These are phyloP conservation scores for Trichoderma asperellum DNA, from an alignment of 2,329 filamentous ascomycete species.

Conservation along the genomic window DNA sequence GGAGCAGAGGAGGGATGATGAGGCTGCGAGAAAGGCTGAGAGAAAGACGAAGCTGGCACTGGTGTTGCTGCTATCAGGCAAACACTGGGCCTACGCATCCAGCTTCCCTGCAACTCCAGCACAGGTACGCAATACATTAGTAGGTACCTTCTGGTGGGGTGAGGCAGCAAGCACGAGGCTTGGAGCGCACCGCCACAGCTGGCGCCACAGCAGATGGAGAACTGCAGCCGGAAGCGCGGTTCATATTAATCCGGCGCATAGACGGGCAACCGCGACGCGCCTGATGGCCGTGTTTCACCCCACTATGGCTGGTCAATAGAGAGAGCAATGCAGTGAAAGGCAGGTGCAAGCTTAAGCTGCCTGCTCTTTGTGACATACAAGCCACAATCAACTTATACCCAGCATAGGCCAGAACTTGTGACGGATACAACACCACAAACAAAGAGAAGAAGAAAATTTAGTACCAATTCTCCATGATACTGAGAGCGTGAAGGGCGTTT, in stretches of 20 bases:
- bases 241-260: conserved; percentile 27
- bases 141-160: conserved; percentile 21
- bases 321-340: background rate
- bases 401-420: background rate
- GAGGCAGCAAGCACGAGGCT: background rate
- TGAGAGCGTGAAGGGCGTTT: background rate
- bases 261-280: conserved; percentile 26
- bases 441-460: background rate
- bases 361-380: conserved; percentile 8
- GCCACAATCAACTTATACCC: conserved; percentile 4
- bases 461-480: background rate
- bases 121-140: conserved; percentile 3
- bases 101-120: conserved; percentile 15
- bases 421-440: background rate
- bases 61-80: conserved; percentile 38
- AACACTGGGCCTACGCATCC: conserved; percentile 46
- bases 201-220: conserved; percentile 2
- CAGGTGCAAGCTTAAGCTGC: background rate
- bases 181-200: conserved; percentile 22
- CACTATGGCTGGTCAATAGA: conserved; percentile 15
- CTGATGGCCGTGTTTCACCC: conserved; percentile 17
- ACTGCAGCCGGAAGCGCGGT: conserved; percentile 7
- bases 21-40: conserved; percentile 33
- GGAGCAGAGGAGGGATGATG: background rate
- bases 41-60: conserved; percentile 26